Percentiles rank a stretch among this genome's conserved stretches.
These are phyloP conservation scores for Bothriochloa decipiens DNA, from an alignment of 176 grass and related monocot species.

Conservation along the genomic window DNA sequence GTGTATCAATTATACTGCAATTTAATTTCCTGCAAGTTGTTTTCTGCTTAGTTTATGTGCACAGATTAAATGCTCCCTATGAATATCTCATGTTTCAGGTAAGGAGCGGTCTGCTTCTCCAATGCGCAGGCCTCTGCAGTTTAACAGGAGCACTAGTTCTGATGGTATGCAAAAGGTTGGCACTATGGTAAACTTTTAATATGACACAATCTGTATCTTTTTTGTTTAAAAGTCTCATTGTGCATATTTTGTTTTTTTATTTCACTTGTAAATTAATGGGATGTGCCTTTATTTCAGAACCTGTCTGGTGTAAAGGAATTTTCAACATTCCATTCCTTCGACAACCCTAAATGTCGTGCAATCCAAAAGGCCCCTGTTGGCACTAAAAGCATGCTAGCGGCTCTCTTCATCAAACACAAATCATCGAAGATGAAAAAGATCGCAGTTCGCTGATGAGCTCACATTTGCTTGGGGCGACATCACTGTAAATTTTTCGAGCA, in stretches of 20 bases:
- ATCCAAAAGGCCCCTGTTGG: slow-evolving; percentile 64
- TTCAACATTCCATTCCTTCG: slow-evolving; percentile 57
- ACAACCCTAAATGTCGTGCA: slow-evolving; percentile 59
- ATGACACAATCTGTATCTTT: background rate
- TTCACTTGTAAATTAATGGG: background rate
- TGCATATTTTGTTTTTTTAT: slow-evolving; percentile 7
- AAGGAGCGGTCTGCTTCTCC: slow-evolving; percentile 48
- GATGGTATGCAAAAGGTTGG: slow-evolving; percentile 36
- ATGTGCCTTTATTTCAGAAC: slow-evolving; percentile 55
- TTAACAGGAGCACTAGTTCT: slow-evolving; percentile 39
- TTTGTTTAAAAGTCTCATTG: background rate
- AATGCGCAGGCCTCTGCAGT: slow-evolving; percentile 38
- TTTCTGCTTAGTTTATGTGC: background rate
- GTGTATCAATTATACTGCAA: slow-evolving; percentile 30
- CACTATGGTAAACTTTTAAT: slow-evolving; percentile 44
- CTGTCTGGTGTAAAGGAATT: slow-evolving; percentile 43
- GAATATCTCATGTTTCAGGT: slow-evolving; percentile 55
- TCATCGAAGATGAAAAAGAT: slow-evolving; percentile 68
- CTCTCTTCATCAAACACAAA: slow-evolving; percentile 81
- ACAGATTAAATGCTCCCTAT: slow-evolving; percentile 9
- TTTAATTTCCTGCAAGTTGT: slow-evolving; percentile 10
- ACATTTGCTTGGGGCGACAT: background rate
- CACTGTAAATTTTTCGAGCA: slow-evolving; percentile 32
- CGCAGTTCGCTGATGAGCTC: slow-evolving; percentile 43
- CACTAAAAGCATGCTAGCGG: slow-evolving; percentile 70